Evolutionary conservation across 2,329 filamentous ascomycete species (phyloP).

Genomic region (Sclerotinia nivalis): DNA sequence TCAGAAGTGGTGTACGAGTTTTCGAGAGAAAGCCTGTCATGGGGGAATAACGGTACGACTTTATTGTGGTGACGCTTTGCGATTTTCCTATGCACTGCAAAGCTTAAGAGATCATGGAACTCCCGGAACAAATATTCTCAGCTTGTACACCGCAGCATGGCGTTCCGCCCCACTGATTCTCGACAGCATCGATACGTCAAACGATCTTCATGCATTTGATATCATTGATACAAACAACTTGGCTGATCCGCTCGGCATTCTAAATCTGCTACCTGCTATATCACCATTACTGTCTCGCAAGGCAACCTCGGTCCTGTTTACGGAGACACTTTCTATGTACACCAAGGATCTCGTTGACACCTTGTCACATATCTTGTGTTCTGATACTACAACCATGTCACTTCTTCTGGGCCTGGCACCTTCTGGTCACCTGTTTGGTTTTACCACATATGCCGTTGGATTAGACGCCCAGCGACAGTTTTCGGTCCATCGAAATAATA

Average conservation of each 20-base stretch:
- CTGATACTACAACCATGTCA: slow-evolving; percentile 25
- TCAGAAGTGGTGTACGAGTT: slow-evolving; percentile 15
- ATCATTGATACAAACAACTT: slow-evolving; percentile 29
- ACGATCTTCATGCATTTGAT: not conserved
- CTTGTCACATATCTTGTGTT: not conserved
- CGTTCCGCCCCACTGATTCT: not conserved
- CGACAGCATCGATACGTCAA: not conserved
- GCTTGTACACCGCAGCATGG: slow-evolving; percentile 2
- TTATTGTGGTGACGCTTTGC: slow-evolving; percentile 27
- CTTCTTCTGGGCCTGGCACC: slow-evolving; percentile 22
- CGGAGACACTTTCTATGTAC: slow-evolving; percentile 14
- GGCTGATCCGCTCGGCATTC: slow-evolving; percentile 23
- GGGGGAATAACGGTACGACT: slow-evolving; percentile 20
- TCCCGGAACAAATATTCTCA: not conserved
- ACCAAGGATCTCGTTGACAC: not conserved
- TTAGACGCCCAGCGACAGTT: not conserved
- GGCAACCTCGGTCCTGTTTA: slow-evolving; percentile 23
- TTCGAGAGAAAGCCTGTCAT: not conserved
- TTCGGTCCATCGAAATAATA: not conserved
- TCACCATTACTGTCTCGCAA: slow-evolving; percentile 23
- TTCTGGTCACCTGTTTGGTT: not conserved
- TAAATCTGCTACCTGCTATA: slow-evolving; percentile 26
- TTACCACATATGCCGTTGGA: not conserved
- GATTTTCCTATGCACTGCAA: slow-evolving; percentile 27
- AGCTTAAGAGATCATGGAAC: slow-evolving; percentile 5